phyloP scores from a whole-genome alignment of 1,284 basidiomycete species.

The Earliella scabrosa region DNA sequence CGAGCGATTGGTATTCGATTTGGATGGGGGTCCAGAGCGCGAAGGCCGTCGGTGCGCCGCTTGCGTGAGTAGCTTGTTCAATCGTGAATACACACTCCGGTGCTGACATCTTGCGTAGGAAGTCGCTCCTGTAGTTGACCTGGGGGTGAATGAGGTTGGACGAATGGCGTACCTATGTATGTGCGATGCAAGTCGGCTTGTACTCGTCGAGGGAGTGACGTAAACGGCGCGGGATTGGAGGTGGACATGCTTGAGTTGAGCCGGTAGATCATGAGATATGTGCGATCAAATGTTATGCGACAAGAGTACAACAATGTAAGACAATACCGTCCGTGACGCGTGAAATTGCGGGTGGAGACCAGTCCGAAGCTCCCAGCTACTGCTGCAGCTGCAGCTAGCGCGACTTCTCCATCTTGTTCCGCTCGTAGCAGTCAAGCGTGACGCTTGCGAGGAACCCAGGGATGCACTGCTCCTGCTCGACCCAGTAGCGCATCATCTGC shows the following conservation, averaged over 20 bases:
- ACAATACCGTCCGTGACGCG: neutral
- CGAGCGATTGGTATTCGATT: slow-evolving; percentile 16
- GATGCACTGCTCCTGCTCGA: slow-evolving; percentile 72
- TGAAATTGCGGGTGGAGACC: neutral
- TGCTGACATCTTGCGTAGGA: too few species aligned
- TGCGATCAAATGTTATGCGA: neutral
- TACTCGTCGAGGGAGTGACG: too few species aligned
- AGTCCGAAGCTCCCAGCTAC: too few species aligned
- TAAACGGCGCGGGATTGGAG: too few species aligned
- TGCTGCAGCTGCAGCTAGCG: neutral
- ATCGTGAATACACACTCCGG: too few species aligned
- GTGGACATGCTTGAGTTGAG: too few species aligned
- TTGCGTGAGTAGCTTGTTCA: too few species aligned
- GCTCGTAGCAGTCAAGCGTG: slow-evolving; percentile 75
- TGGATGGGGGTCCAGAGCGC: slow-evolving; percentile 7
- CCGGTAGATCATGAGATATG: neutral
- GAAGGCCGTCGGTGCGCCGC: neutral
- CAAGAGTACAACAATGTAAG: neutral
- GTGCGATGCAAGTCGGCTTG: too few species aligned
- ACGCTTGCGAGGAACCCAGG: slow-evolving; percentile 78
- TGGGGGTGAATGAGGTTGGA: too few species aligned
- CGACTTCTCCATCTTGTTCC: slow-evolving; percentile 24
- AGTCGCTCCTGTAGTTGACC: too few species aligned
- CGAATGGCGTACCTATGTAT: too few species aligned
- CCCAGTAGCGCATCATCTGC: slow-evolving; percentile 73